Base-by-base conservation (phyloP, 140 eudicot genomes). In the Artemisia princeps region DNA sequence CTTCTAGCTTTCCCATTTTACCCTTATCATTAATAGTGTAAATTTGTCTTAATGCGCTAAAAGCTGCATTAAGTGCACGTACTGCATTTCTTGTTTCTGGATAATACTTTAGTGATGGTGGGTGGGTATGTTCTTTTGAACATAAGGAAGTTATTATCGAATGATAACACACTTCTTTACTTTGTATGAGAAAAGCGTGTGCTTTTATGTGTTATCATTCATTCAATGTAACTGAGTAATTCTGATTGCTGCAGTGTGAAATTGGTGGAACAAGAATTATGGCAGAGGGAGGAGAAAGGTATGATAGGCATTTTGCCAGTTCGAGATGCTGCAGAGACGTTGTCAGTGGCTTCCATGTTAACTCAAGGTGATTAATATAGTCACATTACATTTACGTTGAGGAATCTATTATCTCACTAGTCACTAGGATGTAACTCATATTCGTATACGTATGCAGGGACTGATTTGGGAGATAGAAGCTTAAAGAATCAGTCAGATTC, bases 281-380 rank as follows among this genome's bases (percentile, higher is more conserved):
- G 96, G 98, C 96, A 92, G 81, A 92, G 94, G 76, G 96, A 92
- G 76, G 98, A 88, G 70, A 92, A 85, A 81, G 98, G 98, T 28
- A 64, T 92, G 62, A 92, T 92, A 19, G 98, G 98, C 50, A 88
- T 92, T 73, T 77, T 92, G 28, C 98, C 98, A 0, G 96, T 92
- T 48, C 84, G 89, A 59, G 98, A 92, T 83, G 86, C 89, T 74
- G 91, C 96, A 10, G 95, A 83, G 58, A 57, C 83, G 2, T 55
- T 80, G 19, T 61, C 89, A 68, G 83, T 64, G 60, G 94, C 83
- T 75, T 70, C 95, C 52, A 54, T 70, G 61, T 66, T 82, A 48
- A 83, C 89, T 52, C 81, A 85, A 81, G 89, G 97, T 87, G 76
- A 79, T 59, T 51, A 40, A 30, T 37, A 42, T 42, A 56, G 12